These are phyloP conservation scores for Aspergillus udagawae DNA, from an alignment of 2,329 filamentous ascomycete species.

Conservation along the genomic window DNA sequence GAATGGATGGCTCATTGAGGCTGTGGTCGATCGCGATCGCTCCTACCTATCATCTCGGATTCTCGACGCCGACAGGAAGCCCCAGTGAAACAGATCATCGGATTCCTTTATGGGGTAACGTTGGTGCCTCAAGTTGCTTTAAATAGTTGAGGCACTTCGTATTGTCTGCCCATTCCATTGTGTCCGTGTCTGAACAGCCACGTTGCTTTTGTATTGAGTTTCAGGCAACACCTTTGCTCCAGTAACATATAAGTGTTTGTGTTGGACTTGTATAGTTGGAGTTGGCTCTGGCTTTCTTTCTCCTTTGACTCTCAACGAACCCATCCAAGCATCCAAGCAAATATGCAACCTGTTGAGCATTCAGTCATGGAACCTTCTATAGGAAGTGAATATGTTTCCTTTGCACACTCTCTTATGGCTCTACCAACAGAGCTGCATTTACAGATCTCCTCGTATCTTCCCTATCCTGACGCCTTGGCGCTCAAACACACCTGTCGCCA, in stretches of 20 bases:
- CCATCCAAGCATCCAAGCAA: not conserved
- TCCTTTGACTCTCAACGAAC: not conserved
- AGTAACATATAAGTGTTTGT: not conserved
- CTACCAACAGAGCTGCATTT: slow-evolving; percentile 67
- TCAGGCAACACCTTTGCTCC: not conserved
- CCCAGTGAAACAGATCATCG: not conserved
- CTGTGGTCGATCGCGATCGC: not conserved
- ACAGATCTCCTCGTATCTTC: slow-evolving; percentile 56
- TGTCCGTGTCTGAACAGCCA: not conserved
- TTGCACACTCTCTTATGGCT: slow-evolving; percentile 37
- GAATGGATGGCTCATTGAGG: not conserved
- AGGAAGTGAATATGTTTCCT: not conserved
- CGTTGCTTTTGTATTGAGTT: not conserved
- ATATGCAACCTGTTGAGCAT: not conserved
- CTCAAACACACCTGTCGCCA: slow-evolving; percentile 63
- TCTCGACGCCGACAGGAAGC: not conserved
- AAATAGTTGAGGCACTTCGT: not conserved
- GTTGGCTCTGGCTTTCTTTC: not conserved
- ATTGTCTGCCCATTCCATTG: not conserved
- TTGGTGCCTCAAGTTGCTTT: not conserved
- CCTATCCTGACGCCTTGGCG: slow-evolving; percentile 67
- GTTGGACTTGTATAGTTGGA: not conserved
- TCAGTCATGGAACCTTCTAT: not conserved
- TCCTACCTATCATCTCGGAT: not conserved
- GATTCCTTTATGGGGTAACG: not conserved